Percentiles rank a stretch among this genome's conserved stretches.
Conservation (phyloP, 164 flowering plant genomes). For the Nymphaea thermarum region DNA sequence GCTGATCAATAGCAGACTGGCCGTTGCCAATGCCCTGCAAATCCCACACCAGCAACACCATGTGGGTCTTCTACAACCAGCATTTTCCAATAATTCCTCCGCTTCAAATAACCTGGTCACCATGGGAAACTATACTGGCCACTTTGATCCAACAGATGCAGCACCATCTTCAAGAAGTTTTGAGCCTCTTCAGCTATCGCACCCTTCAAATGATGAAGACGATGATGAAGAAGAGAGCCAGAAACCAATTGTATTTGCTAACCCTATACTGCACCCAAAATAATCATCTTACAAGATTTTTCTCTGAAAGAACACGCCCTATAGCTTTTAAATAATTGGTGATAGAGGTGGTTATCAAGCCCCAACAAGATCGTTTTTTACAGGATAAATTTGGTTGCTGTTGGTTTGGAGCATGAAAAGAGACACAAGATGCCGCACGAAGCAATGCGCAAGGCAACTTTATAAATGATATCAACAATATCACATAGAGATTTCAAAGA, state of each 20-base stretch:
- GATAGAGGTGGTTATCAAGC: too few species aligned
- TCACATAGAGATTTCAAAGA: too few species aligned
- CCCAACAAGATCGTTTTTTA: too few species aligned
- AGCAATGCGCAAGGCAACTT: too few species aligned
- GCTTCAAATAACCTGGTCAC: slow-evolving; percentile 41
- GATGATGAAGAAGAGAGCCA: slow-evolving; percentile 56
- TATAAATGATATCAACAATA: too few species aligned
- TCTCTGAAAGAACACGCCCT: background rate
- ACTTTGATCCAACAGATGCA: slow-evolving; percentile 26
- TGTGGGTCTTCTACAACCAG: slow-evolving; percentile 36
- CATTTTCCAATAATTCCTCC: slow-evolving; percentile 65
- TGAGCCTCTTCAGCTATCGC: slow-evolving; percentile 33
- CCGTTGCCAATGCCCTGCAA: slow-evolving; percentile 50
- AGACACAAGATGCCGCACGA: too few species aligned
- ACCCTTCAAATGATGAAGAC: slow-evolving; percentile 28
- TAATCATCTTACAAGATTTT: background rate
- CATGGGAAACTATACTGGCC: slow-evolving; percentile 25
- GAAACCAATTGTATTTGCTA: slow-evolving; percentile 10
- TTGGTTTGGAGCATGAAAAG: too few species aligned
- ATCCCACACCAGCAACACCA: slow-evolving; percentile 26
- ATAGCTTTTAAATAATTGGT: too few species aligned
- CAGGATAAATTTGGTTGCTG: too few species aligned
- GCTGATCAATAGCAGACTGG: slow-evolving; percentile 52
- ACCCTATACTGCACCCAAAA: background rate
- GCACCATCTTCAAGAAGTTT: slow-evolving; percentile 25